Conservation (phyloP, 1,284 basidiomycete genomes). For the Schizophyllum amplum region DNA sequence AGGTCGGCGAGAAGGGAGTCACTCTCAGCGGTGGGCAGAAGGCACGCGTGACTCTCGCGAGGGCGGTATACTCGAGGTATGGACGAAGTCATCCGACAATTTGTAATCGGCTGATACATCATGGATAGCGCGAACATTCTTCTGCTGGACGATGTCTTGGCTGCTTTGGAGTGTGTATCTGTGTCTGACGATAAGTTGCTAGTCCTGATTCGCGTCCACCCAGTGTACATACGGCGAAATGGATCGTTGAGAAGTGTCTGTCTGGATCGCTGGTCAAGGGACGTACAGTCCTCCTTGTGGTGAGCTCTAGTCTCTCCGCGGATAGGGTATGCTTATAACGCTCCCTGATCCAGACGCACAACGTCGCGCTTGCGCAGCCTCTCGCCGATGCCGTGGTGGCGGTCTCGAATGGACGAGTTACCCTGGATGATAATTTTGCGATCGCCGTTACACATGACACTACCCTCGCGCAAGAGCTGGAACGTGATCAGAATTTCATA, state of each 20-base stretch:
- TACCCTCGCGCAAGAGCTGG: slow-evolving; percentile 23
- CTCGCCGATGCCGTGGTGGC: slow-evolving; percentile 51
- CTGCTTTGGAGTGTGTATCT: slow-evolving; percentile 34
- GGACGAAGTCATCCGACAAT: not conserved
- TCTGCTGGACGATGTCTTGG: slow-evolving; percentile 57
- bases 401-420: slow-evolving; percentile 34
- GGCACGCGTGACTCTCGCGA: slow-evolving; percentile 63
- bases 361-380: slow-evolving; percentile 46
- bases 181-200: too few species aligned
- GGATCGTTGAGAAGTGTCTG: slow-evolving; percentile 73
- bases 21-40: slow-evolving; percentile 49
- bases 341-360: slow-evolving; percentile 36
- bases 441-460: not conserved
- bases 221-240: slow-evolving; percentile 57
- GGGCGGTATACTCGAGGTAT: slow-evolving; percentile 54
- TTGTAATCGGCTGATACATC: not conserved
- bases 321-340: not conserved
- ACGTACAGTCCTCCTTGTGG: slow-evolving; percentile 67
- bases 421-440: slow-evolving; percentile 24
- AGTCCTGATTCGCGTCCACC: not conserved
- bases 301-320: not conserved
- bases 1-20: slow-evolving; percentile 51
- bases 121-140: slow-evolving; percentile 38
- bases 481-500: slow-evolving; percentile 28
- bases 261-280: slow-evolving; percentile 58